Base-by-base conservation (phyloP, 2,329 filamentous ascomycete species). In the Colletotrichum orbiculare region DNA sequence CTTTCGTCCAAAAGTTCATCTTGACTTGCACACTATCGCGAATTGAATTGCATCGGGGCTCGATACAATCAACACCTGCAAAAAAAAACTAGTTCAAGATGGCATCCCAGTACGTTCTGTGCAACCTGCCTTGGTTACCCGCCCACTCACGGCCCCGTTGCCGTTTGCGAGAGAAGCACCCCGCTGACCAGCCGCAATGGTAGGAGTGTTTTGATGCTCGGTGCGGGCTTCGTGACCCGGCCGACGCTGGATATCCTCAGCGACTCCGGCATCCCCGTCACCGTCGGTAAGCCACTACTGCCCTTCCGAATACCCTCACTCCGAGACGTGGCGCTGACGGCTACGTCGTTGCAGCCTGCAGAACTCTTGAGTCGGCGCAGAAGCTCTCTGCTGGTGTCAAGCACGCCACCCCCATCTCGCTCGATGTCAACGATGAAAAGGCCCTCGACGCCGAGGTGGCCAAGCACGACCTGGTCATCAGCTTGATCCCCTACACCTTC, bases 401-500 rank as follows among this genome's bases (percentile, higher is more conserved):
- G 78, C 87, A 92, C 77, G 87, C 93, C 71, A 85, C 79, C 56
- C 87, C 94, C 70, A 91, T 96, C 80, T 88, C 92, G 60, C 88
- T 98, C 76, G 93, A 98, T 76, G 95, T 97, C 71, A 90, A 81
- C 74, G 83, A 97, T 77, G 86, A 85, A 54, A 78, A 84, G 63
- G 93, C 92, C 39, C 89, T 98, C 64, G 94, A 97, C 73, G 87
- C 89, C 57, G 93, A 89, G 74, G 87, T 97, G 65, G 89, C 85
- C 75, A 89, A 96, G 84, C 85, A 91, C 76, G 91, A 96, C 76
- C 81, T 97, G 10, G 89, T 91, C 76, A 91, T 94, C 77, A 88
- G 83, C 75, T 78, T 98, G 79, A 97, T 98, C 72, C 95, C 95
- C 54, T 98, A 97, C 83, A 96, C 89, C 66, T 93, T 89, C 86